A percentile compares a stretch with the other conserved stretches of the same genome.
Conservation (phyloP, 164 flowering plant genomes). For the Dillenia turbinata region DNA sequence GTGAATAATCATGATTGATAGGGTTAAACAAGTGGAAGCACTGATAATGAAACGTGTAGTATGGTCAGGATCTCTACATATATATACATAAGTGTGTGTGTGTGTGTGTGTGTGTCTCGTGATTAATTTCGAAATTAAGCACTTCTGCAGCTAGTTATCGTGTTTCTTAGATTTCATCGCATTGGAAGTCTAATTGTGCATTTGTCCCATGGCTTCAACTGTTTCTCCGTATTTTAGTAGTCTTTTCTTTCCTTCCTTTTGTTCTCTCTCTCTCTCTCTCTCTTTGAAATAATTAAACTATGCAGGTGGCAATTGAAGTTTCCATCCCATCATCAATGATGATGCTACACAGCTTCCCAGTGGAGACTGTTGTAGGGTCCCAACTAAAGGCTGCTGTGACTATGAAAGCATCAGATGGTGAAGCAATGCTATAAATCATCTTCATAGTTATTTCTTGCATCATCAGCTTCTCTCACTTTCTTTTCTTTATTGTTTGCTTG, state of each 20-base stretch:
- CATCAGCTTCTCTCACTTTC: neutral
- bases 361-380: conserved; percentile 80
- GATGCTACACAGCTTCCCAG: conserved; percentile 71
- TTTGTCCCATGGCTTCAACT: too few species aligned
- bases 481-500: conserved; percentile 6
- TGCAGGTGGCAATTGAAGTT: conserved; percentile 68
- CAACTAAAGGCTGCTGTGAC: conserved; percentile 82
- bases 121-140: too few species aligned
- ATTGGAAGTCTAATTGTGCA: too few species aligned
- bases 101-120: too few species aligned
- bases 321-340: conserved; percentile 68
- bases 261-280: neutral
- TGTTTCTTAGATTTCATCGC: too few species aligned
- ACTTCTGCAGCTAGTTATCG: too few species aligned
- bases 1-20: too few species aligned
- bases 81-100: too few species aligned
- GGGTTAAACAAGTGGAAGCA: too few species aligned
- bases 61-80: too few species aligned
- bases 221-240: neutral
- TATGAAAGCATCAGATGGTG: conserved; percentile 72
- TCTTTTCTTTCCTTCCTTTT: neutral
- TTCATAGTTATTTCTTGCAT: conserved; percentile 4
- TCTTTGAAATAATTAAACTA: neutral
- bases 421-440: conserved; percentile 6
- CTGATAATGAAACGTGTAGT: too few species aligned